Evolutionary conservation across 306 rosid genomes (phyloP).

Genomic region (Cicer judaicum): DNA sequence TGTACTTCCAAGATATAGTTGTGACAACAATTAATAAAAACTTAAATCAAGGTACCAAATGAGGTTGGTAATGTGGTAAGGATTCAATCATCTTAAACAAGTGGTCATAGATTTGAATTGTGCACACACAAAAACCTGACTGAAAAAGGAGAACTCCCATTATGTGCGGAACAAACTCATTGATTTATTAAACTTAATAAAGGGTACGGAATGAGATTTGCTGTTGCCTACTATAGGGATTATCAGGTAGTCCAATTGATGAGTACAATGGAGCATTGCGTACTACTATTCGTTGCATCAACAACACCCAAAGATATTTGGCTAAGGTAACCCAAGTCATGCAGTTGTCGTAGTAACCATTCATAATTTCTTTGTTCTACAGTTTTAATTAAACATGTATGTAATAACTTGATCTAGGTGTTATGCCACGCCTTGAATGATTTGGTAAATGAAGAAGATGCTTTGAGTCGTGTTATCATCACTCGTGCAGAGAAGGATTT

Average conservation of each 20-base stretch:
- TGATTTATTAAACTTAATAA: too few species aligned
- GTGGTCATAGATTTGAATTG: too few species aligned
- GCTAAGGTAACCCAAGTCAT: constrained; percentile 50
- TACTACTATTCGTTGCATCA: constrained; percentile 52
- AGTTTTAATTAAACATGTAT: neutral
- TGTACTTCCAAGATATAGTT: too few species aligned
- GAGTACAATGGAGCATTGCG: constrained; percentile 53
- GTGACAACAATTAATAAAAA: too few species aligned
- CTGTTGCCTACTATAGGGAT: constrained; percentile 38
- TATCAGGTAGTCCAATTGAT: constrained; percentile 37
- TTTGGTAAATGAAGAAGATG: constrained; percentile 46
- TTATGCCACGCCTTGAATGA: constrained; percentile 47
- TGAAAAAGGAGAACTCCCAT: too few species aligned
- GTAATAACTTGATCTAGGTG: constrained; percentile 46
- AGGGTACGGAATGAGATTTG: neutral
- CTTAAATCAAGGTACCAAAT: too few species aligned
- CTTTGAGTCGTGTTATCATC: constrained; percentile 60
- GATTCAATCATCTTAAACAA: too few species aligned
- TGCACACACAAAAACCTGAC: too few species aligned
- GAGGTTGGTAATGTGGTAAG: too few species aligned
- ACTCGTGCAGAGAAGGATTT: constrained; percentile 62
- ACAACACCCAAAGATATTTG: constrained; percentile 50
- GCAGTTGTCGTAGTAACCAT: neutral
- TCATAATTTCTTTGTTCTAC: neutral
- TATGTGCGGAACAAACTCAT: too few species aligned